Base-by-base conservation (phyloP, 495 filamentous ascomycete genomes). In the Neohortaea acidophila region DNA sequence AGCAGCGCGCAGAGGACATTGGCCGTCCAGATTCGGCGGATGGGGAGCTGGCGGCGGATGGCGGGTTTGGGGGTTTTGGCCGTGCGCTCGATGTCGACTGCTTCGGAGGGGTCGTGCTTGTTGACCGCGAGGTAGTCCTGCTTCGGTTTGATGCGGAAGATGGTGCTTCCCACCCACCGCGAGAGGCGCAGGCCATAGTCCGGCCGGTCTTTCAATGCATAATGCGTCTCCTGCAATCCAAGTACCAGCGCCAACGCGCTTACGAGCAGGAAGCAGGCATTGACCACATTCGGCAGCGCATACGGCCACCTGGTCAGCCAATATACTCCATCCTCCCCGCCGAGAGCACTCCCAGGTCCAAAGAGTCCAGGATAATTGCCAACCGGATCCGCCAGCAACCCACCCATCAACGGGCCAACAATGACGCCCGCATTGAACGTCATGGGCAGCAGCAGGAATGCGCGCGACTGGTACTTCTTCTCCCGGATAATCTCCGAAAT, bases 401-500 rank as follows among this genome's bases (percentile, higher is more conserved):
- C 82, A 13, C 81, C 81, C 1, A 81, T 36, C 8, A 81, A 65
- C 48, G 70, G 71, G 15, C 80, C 81, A 46, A 84, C 70, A 36
- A 87, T 77, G 18, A 84, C 75, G 0, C 81, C 81, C 43, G 84
- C 67, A 50, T 84, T 87, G 44, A 81, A 84, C 28, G 73, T 79
- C 67, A 87, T 75, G 0, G 84, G 84, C 36, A 92, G 51, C n/a
- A 89, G 58, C 23, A 86, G 53, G 40, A 89, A 87, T 0, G 83
- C 82, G 21, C 80, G 65, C 11, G 72, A 74, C 60, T 82, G 81
- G 46, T 71, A 47, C 65, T 60, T 68, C 47, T 67, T 70, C 52
- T 84, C 81, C 50, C 67, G 72, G 22, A 86, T 70, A 41, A 74
- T 84, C 57, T 91, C 84, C 4, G 71, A 69, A 19, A 85, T 78